Evolutionary conservation across 1,139 yeast genomes (phyloP), one percentile per base, ranked within the genome.

Genomic region (Taphrina flavorubra): DNA sequence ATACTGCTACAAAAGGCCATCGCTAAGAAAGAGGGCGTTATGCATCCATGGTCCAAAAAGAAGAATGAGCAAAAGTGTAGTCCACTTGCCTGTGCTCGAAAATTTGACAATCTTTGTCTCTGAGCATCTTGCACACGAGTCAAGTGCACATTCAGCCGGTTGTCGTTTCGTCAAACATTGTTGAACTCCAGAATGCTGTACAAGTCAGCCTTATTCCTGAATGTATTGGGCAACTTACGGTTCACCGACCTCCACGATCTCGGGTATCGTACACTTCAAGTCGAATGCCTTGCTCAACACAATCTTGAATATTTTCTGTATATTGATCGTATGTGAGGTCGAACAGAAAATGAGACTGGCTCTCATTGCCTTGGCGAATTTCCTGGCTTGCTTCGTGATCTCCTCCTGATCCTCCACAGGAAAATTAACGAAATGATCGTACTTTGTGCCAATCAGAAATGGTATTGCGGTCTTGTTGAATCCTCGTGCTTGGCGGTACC

Each of bases 401-500:
- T 90, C 96, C 70, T 86, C 85, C 77, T 94, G 98, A 74, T 92
- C 96, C 69, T 87, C 89, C 57, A 84, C 85, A 64, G 95, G 86
- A 76, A 90, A 80, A 16, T 73, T 72, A 46, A 90, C 86, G 77
- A 94, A 92, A 72, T 88, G 82, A 77, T 94, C 99, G 78, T 90
- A 94, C 77, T 94, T 94, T 0, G 99, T 94, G 5, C 99, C 99
- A 1, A 94, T 89, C 62, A 94, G 81, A 72, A 94, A 87, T 2
- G 98, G 97, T 66, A 94, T 89, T 31, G 99, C 98, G 0, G 94
- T 88, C 71, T 79, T 87, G 79, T 94, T 94, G 76, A 91, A 87
- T 1, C 97, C 97, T 69, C 97, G 81, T 1, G 96, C 96, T 77
- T 91, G 97, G 72, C 97, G 82, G 77, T 91, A 94, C 99, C 99